Evolutionary conservation across 2,329 filamentous ascomycete genomes (phyloP).

Genomic region (Penicillium sp.): DNA sequence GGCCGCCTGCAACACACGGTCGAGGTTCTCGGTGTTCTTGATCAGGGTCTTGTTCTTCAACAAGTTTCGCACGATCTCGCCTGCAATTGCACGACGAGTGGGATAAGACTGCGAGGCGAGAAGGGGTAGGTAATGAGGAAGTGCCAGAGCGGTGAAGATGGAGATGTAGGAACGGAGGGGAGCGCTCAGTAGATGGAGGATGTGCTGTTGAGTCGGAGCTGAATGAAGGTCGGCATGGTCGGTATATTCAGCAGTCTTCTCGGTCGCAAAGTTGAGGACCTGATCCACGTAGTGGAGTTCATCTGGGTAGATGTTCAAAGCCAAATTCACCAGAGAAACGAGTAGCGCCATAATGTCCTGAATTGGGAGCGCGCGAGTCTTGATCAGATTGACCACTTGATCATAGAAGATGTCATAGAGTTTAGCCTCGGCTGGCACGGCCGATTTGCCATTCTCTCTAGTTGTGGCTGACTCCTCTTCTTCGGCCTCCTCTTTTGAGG

Average conservation of each 20-base stretch:
- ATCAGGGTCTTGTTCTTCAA: conserved; percentile 77
- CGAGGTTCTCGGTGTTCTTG: conserved; percentile 68
- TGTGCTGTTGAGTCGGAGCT: conserved; percentile 75
- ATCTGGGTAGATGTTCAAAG: conserved; percentile 91
- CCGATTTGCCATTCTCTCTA: conserved; percentile 33
- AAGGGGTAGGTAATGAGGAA: conserved; percentile 86
- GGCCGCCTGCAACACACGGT: conserved; percentile 81
- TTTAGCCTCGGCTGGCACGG: conserved; percentile 60
- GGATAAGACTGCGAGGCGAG: conserved; percentile 89
- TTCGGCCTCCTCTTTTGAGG: conserved; percentile 18
- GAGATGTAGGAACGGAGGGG: conserved; percentile 86
- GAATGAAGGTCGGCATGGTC: conserved; percentile 96
- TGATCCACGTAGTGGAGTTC: conserved; percentile 92
- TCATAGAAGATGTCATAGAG: conserved; percentile 97
- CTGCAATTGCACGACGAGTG: conserved; percentile 82
- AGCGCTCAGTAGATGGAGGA: conserved; percentile 82
- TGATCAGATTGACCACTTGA: conserved; percentile 89
- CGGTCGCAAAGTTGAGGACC: conserved; percentile 78
- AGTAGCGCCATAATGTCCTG: conserved; percentile 91
- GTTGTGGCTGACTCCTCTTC: conserved; percentile 28
- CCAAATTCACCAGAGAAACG: conserved; percentile 88
- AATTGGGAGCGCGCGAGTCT: conserved; percentile 82
- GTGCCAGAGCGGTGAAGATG: conserved; percentile 88
- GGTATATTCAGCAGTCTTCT: conserved; percentile 79
- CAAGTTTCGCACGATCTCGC: conserved; percentile 77